Conservation (phyloP, 169 alveolate species). For the Eimeria falciformis region DNA sequence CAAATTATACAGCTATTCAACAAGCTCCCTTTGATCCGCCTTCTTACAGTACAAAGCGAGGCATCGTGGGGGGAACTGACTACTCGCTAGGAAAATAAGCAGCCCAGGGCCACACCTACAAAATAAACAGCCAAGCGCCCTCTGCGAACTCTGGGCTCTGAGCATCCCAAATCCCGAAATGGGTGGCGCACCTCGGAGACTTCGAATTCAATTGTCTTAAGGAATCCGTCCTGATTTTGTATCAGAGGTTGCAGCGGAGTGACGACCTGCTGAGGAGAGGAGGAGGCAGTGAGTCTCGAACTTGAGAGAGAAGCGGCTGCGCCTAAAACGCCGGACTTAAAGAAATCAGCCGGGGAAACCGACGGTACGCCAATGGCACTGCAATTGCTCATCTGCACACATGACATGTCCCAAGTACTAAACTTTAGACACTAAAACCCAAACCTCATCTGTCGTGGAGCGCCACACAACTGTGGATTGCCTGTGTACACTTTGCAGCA, state of each 20-base stretch:
- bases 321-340: slow-evolving; percentile 6
- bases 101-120: too few species aligned
- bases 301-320: slow-evolving; percentile 27
- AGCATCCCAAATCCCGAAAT: not conserved
- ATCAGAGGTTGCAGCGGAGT: slow-evolving; percentile 2
- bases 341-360: slow-evolving; percentile 20
- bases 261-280: slow-evolving; percentile 58
- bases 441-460: not conserved
- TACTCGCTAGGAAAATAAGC: too few species aligned
- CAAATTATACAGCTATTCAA: not conserved
- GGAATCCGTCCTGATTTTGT: slow-evolving; percentile 59
- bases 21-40: too few species aligned
- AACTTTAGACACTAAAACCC: not conserved
- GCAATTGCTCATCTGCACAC: slow-evolving; percentile 37
- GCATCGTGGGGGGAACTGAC: too few species aligned
- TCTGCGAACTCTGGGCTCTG: too few species aligned
- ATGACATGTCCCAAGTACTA: not conserved
- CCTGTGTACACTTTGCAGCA: too few species aligned
- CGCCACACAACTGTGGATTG: too few species aligned
- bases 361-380: slow-evolving; percentile 10
- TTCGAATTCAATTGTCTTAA: slow-evolving; percentile 33
- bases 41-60: too few species aligned
- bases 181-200: slow-evolving; percentile 60
- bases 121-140: too few species aligned
- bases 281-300: not conserved